Conservation (phyloP, 139 green algal genomes). For the Gonium pectorale region DNA sequence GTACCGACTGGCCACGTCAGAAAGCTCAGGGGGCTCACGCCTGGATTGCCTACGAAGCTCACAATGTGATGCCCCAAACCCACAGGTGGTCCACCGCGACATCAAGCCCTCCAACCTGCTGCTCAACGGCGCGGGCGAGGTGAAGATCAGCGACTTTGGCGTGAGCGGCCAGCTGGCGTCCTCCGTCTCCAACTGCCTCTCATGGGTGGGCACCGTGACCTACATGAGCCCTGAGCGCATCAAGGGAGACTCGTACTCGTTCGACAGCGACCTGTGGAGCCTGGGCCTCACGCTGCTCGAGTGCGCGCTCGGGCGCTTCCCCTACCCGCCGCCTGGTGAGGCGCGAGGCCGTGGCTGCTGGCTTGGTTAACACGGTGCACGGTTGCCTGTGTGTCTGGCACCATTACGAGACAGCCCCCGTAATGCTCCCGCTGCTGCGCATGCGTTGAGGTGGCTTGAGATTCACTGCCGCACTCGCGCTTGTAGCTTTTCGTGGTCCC, state of each 20-base stretch:
- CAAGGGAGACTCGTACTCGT: conserved; percentile 84
- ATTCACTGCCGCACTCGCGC: too few relatives aligned
- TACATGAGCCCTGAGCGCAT: conserved; percentile 99
- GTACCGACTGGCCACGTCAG: too few relatives aligned
- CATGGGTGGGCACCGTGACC: conserved; percentile 90
- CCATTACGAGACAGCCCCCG: too few relatives aligned
- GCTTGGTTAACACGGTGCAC: too few relatives aligned
- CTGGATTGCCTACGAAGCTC: too few relatives aligned
- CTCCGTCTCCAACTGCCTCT: conserved; percentile 66
- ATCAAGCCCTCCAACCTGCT: conserved; percentile 89
- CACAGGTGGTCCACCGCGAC: conserved; percentile 78
- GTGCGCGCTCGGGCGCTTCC: conserved; percentile 64
- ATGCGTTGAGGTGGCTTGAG: too few relatives aligned
- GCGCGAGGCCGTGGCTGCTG: too few relatives aligned
- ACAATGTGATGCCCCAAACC: too few relatives aligned
- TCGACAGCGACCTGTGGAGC: conserved; percentile 82
- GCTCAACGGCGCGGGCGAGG: conserved; percentile 62
- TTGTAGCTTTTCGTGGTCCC: too few relatives aligned
- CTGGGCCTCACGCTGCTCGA: conserved; percentile 84
- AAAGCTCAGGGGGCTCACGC: too few relatives aligned
- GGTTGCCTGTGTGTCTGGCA: too few relatives aligned
- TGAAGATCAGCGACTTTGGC: conserved; percentile 84
- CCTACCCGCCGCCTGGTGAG: conserved; percentile 52
- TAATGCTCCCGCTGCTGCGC: too few relatives aligned
- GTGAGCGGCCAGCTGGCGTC: conserved; percentile 67